A percentile compares a stretch with the other conserved stretches of the same genome.
These are phyloP conservation scores for Pythium coloratum DNA, from an alignment of 352 stramenopile genomes.

Conservation along the genomic window DNA sequence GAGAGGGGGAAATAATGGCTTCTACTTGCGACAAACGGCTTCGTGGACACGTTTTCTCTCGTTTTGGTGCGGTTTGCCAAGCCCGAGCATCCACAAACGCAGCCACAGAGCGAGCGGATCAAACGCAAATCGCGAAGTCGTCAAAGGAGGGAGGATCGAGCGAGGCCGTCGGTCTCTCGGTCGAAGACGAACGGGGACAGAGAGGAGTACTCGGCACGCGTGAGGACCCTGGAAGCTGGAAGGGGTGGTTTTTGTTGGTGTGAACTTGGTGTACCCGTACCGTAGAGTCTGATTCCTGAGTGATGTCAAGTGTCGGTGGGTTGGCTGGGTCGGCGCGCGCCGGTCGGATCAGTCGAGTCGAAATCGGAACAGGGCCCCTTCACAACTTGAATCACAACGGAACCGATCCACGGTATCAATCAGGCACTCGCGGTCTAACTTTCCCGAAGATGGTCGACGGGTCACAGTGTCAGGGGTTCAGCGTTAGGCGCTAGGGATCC, in stretches of 20 bases:
- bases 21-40: constrained; percentile 3
- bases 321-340: constrained; percentile 4
- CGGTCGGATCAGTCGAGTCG: neutral
- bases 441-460: neutral
- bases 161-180: neutral
- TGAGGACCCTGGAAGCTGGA: constrained; percentile 7
- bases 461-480: neutral
- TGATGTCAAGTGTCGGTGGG: neutral
- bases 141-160: neutral
- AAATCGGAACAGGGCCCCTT: neutral
- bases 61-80: neutral
- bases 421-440: neutral
- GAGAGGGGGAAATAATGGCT: neutral
- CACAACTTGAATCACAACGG: neutral
- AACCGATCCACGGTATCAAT: neutral
- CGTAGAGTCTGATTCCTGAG: constrained; percentile 17
- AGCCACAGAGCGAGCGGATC: neutral
- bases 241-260: constrained; percentile 16
- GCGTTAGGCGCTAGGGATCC: neutral
- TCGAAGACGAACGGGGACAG: neutral
- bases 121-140: constrained; percentile 1
- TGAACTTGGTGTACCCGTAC: constrained; percentile 20
- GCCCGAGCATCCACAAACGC: neutral
- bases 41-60: neutral
- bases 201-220: neutral